These are phyloP conservation scores for Trichoderma reesei DNA, from an alignment of 495 filamentous ascomycete species.

Conservation along the genomic window DNA sequence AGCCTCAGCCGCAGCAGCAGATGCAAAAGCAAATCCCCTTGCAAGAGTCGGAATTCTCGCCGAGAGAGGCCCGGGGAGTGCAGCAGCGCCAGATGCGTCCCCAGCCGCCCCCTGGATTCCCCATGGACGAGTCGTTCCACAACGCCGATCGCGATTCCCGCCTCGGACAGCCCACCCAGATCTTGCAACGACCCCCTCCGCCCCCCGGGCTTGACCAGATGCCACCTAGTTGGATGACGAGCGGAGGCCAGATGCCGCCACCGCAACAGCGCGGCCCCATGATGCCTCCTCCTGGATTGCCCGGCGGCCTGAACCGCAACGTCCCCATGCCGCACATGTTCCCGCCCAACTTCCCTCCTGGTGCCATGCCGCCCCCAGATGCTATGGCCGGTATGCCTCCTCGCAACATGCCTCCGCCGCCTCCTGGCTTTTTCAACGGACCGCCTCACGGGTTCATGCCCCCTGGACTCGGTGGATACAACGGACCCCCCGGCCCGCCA, in stretches of 20 bases:
- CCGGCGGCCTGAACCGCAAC: slow-evolving; percentile 27
- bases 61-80: slow-evolving; percentile 21
- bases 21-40: slow-evolving; percentile 24
- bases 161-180: slow-evolving; percentile 42
- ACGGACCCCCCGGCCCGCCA: slow-evolving; percentile 31
- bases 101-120: slow-evolving; percentile 26
- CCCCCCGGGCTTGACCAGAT: slow-evolving; percentile 42
- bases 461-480: slow-evolving; percentile 39
- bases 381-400: slow-evolving; percentile 28
- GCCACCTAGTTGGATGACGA: slow-evolving; percentile 32
- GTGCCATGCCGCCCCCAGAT: slow-evolving; percentile 34
- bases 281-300: slow-evolving; percentile 44
- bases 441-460: slow-evolving; percentile 24
- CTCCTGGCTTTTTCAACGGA: slow-evolving; percentile 41
- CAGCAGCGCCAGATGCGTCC: slow-evolving; percentile 19
- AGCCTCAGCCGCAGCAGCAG: slow-evolving; percentile 28
- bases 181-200: slow-evolving; percentile 44
- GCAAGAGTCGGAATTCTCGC: slow-evolving; percentile 23
- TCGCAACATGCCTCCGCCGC: slow-evolving; percentile 34
- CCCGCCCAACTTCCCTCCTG: slow-evolving; percentile 40
- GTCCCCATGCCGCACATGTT: slow-evolving; percentile 36
- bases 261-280: slow-evolving; percentile 21
- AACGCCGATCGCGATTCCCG: slow-evolving; percentile 24
- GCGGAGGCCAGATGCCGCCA: slow-evolving; percentile 17
- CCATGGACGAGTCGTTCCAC: slow-evolving; percentile 34